Percentiles rank a stretch among this genome's conserved stretches.
Evolutionary conservation across 2,329 filamentous ascomycete genomes (phyloP).

Genomic region (Exutisphaerella laricina): DNA sequence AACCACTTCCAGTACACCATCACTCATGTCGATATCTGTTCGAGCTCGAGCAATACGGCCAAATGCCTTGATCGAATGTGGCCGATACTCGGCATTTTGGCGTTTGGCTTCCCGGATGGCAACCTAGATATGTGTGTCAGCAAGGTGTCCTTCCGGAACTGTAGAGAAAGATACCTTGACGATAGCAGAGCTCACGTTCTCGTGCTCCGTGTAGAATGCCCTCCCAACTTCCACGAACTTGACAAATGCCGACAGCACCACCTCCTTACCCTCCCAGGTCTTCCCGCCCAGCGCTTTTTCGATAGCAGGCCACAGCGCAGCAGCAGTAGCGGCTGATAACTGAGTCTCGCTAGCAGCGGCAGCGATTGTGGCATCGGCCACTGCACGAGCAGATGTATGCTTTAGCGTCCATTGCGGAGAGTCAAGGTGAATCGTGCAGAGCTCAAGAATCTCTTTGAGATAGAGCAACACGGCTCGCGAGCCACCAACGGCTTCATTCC

Average conservation of each 20-base stretch:
- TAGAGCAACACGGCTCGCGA: constrained; percentile 76
- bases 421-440: constrained; percentile 64
- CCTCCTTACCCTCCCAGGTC: constrained; percentile 89
- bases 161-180: constrained; percentile 50
- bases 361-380: constrained; percentile 66
- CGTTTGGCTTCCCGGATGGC: constrained; percentile 81
- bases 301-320: constrained; percentile 69
- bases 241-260: constrained; percentile 71
- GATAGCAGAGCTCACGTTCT: constrained; percentile 59
- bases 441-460: constrained; percentile 68
- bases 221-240: constrained; percentile 65
- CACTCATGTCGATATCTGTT: constrained; percentile 64
- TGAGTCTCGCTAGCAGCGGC: constrained; percentile 49
- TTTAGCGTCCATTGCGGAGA: constrained; percentile 81
- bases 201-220: constrained; percentile 52
- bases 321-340: constrained; percentile 43
- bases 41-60: constrained; percentile 66
- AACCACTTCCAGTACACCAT: constrained; percentile 61
- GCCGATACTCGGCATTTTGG: constrained; percentile 78
- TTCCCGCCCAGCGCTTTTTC: constrained; percentile 80
- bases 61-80: constrained; percentile 65
- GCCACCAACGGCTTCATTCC: constrained; percentile 86
- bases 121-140: constrained; percentile 48
- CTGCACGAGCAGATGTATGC: constrained; percentile 75
- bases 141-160: not conserved